A percentile compares a stretch with the other conserved stretches of the same genome.
Evolutionary conservation across 176 grass and related monocot genomes (phyloP).

Genomic region (maize (Zea mays)): DNA sequence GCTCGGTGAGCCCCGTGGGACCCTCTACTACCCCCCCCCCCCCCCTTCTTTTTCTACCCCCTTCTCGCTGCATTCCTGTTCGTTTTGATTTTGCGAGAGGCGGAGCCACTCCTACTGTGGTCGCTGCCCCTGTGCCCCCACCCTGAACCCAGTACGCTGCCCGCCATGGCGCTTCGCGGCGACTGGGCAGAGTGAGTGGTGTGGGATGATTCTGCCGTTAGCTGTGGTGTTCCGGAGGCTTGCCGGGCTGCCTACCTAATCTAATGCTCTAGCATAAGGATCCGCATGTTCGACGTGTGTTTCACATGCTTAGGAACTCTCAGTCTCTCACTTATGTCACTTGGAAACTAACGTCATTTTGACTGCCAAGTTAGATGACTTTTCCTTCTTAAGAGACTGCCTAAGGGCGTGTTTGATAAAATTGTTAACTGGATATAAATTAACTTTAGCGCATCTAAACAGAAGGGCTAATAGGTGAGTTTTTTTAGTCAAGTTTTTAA

Average conservation of each 20-base stretch:
- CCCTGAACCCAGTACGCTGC: no score
- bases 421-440: no score
- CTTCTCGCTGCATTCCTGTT: background rate
- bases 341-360: background rate
- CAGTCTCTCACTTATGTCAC: background rate
- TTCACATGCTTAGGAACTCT: background rate
- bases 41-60: background rate
- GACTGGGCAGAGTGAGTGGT: background rate
- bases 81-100: background rate
- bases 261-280: background rate
- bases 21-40: background rate
- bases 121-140: background rate
- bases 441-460: no score
- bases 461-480: no score
- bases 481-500: no score
- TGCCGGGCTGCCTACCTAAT: background rate
- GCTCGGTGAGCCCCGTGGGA: constrained; percentile 1
- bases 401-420: no score
- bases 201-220: background rate
- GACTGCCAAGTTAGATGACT: background rate
- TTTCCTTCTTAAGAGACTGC: background rate
- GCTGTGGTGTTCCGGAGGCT: background rate
- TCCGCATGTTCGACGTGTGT: background rate
- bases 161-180: no score
- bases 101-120: background rate